Percentiles rank a stretch among this genome's conserved stretches.
Evolutionary conservation across 805 yeast genomes (phyloP).

Genomic region (Candida palmyrensis): DNA sequence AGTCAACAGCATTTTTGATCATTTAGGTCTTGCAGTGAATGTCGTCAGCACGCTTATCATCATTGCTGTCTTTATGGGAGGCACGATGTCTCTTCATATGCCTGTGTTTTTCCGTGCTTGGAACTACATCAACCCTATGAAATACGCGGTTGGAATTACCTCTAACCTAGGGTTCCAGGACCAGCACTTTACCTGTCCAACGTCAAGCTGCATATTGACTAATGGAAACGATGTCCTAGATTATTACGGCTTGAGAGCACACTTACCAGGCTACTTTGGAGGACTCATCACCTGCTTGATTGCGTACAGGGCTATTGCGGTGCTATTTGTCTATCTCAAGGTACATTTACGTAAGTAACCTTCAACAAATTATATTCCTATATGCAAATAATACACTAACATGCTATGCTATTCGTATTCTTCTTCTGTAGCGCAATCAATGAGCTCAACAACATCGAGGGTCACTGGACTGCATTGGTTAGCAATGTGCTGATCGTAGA

Average conservation of each 20-base stretch:
- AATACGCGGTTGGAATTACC: constrained; percentile 59
- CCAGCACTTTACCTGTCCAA: constrained; percentile 46
- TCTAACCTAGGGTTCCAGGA: constrained; percentile 55
- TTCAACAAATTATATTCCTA: background rate
- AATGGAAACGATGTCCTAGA: constrained; percentile 30
- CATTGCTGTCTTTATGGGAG: constrained; percentile 78
- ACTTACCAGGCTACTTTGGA: constrained; percentile 25
- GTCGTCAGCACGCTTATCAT: constrained; percentile 61
- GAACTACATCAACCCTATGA: constrained; percentile 74
- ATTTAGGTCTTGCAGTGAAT: constrained; percentile 78
- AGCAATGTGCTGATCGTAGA: constrained; percentile 30
- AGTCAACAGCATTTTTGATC: constrained; percentile 66
- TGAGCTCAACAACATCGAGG: constrained; percentile 31
- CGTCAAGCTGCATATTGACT: constrained; percentile 16
- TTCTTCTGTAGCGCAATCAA: constrained; percentile 15
- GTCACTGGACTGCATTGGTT: constrained; percentile 32
- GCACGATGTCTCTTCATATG: constrained; percentile 76
- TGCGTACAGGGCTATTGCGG: constrained; percentile 27
- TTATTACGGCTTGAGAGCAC: constrained; percentile 22
- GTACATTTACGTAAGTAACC: constrained; percentile 13
- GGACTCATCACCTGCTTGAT: constrained; percentile 33
- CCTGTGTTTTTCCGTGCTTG: constrained; percentile 61
- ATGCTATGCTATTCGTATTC: background rate
- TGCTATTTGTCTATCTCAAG: constrained; percentile 18
- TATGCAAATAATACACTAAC: background rate